Evolutionary conservation across 352 stramenopile genomes (phyloP), one percentile per base, ranked within the genome.

Genomic region (Globisporangium orthogonon): DNA sequence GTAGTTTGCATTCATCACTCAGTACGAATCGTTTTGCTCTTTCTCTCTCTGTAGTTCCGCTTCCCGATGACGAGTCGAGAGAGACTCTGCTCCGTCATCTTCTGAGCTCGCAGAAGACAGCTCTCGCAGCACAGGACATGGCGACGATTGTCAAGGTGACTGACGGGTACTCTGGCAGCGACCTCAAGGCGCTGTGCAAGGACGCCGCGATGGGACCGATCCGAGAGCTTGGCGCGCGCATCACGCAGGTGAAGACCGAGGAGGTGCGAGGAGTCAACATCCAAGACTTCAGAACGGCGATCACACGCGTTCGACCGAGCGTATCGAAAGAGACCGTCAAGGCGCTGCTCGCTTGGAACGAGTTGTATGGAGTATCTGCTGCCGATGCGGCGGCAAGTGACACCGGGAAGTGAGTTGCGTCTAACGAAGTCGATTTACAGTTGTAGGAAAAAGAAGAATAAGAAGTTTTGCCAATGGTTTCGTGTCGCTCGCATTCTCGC

Each of bases 181-280:
- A 95, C 62, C 64, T 95, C 18, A 98, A 98, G 57, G 93, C 97
- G 62, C 58, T 99, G 0, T 98, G 93, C 63, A 94, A 97, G 60
- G 94, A 97, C 47, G 95, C 95, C 14, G 92, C 92, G 28, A 90
- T 97, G 56, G 89, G 95, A 18, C 87, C 91, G 2, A 91, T 98
- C 33, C 86, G 94, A 40, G 83, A 87, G 10, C 67, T 91, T 44
- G 82, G 84, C 33, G 61, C 65, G 10, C 76, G 74, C 44, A 66
- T 94, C 37, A 69, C 71, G 4, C 58, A 89, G 28, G 78, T 86
- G 6, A 70, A 69, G 50, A 70, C 62, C 17, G 78, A 89, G 52
- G 79, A 94, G 15, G 61, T 94, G 28, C 70, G 84, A 23, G 67
- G 66, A 2, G 88, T 94, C 47, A 78, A 68, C 23, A 63, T 60